Conservation (phyloP, 345 rosid species). For the Anastatica hierochuntica region DNA sequence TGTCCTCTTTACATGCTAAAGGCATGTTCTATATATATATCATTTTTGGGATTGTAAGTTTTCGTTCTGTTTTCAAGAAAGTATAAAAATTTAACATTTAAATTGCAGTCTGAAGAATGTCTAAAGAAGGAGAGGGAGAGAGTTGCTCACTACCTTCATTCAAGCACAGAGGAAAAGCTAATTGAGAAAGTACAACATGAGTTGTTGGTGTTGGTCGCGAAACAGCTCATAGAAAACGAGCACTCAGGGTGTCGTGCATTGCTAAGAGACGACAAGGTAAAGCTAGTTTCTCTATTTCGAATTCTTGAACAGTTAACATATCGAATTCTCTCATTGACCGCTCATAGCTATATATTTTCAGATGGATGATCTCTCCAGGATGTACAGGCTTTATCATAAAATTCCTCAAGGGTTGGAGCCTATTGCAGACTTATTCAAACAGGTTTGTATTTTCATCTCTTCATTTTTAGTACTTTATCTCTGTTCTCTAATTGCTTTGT, state of each 20-base stretch:
- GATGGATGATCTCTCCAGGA: slow-evolving; percentile 65
- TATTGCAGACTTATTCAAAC: slow-evolving; percentile 55
- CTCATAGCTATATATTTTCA: background rate
- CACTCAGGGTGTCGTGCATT: slow-evolving; percentile 69
- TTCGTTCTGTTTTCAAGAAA: background rate
- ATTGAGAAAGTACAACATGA: slow-evolving; percentile 86
- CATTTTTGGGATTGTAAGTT: background rate
- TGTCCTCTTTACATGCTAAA: slow-evolving; percentile 74
- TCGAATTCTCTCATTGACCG: background rate
- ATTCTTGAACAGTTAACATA: no score
- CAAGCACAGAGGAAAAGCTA: slow-evolving; percentile 71
- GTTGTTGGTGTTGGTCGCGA: slow-evolving; percentile 46
- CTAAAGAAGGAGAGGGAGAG: slow-evolving; percentile 81
- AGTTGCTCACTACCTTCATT: slow-evolving; percentile 69
- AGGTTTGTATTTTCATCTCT: background rate
- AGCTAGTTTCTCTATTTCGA: background rate
- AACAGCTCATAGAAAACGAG: slow-evolving; percentile 67
- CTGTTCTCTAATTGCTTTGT: no score
- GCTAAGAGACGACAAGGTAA: slow-evolving; percentile 74
- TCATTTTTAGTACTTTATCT: background rate
- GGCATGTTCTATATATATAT: slow-evolving; percentile 32
- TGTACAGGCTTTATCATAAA: slow-evolving; percentile 63
- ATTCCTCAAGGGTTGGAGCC: slow-evolving; percentile 59
- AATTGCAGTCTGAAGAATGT: slow-evolving; percentile 77
- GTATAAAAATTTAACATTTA: background rate